phyloP scores from a whole-genome alignment of 2,329 filamentous ascomycete species.

The Aspergillus sp. region DNA sequence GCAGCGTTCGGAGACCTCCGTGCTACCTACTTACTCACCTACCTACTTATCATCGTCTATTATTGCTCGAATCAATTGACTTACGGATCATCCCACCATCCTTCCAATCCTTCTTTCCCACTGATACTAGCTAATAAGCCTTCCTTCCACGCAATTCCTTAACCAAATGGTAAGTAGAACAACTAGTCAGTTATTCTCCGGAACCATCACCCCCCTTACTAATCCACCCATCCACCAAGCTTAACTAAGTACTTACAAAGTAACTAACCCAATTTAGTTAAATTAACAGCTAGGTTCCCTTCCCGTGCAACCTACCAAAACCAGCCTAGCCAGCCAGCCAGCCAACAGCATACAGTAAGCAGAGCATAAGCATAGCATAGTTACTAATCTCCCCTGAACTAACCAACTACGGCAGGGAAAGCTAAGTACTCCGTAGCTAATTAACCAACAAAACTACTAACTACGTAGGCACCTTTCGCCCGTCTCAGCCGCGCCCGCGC shows the following conservation, averaged over 20 bases:
- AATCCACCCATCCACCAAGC: neutral
- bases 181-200: too few relatives aligned
- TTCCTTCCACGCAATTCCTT: too few relatives aligned
- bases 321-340: neutral
- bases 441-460: neutral
- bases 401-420: too few relatives aligned
- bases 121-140: too few relatives aligned
- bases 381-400: too few relatives aligned
- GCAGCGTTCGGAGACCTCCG: neutral
- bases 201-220: neutral
- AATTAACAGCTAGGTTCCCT: too few relatives aligned
- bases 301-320: neutral
- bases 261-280: too few relatives aligned
- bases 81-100: too few relatives aligned
- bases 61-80: neutral
- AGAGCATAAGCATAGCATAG: too few relatives aligned
- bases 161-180: too few relatives aligned
- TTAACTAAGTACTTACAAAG: too few relatives aligned
- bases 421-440: neutral
- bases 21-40: neutral
- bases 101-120: too few relatives aligned
- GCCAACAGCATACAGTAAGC: neutral
- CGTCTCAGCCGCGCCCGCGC: neutral
- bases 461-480: neutral
- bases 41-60: neutral